Evolutionary conservation across 805 yeast genomes (phyloP), one percentile per base, ranked within the genome.

Genomic region (Yamadazyma paraphyllophila): DNA sequence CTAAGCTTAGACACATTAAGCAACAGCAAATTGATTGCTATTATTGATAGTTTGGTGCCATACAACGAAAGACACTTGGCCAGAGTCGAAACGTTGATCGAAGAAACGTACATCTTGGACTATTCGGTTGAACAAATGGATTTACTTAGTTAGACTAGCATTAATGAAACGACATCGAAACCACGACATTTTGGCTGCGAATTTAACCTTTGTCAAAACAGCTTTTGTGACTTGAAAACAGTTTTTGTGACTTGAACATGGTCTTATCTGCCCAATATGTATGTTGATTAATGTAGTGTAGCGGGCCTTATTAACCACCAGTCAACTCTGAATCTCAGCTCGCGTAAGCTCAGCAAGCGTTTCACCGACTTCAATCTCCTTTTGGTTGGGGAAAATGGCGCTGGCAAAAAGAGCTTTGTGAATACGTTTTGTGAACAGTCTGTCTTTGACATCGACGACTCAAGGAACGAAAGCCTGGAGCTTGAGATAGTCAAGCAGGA

Each of bases 1-100:
- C 80, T 80, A 54, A 69, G 76, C 15, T 69, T 84, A 26, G 81
- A 80, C 14, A 73, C 73, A 45, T 62, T 91, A 39, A 74, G 78
- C 51, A 81, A 80, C 54, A 82, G 82, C 4, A 91, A 90, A 1
- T 69, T 89, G 51, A 77, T 84, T 66, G 74, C 73, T 36, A 67
- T 82, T 11, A 73, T 92, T 8, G 95, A 86, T 46, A 75, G 85
- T n/a, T 77, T 94, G 44, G 65, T 88, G 33, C 96, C 98, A 2
- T 94, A 94, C 64, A 85, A 86, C 51, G 89, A 88, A 58, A 81
- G 98, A 57, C 99, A 94, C 65, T 83, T 75, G 59, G 60, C 71
- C 31, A 77, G 99, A 51, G 68, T 88, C 24, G 96, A 87, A 50
- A 89, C 79, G 35, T 68, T 94, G 61, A 66, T 90, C 31, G 97